A percentile compares a stretch with the other conserved stretches of the same genome.
Conservation (phyloP, 1,284 basidiomycete genomes). For the Sporisorium scitamineum region DNA sequence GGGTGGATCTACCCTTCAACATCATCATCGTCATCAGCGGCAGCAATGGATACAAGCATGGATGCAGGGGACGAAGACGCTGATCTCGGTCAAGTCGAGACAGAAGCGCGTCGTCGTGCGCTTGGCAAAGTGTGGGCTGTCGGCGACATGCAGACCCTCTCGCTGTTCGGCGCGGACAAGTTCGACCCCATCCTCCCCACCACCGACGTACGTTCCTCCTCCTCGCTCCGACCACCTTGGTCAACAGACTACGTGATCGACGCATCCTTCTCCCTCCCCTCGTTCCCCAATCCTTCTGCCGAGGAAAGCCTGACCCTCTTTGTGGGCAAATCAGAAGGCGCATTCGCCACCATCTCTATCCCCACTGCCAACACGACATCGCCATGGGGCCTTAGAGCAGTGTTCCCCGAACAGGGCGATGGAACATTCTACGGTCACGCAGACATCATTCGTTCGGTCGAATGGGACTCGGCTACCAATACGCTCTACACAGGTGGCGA, state of each 20-base stretch:
- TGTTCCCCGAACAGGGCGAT: slow-evolving; percentile 48
- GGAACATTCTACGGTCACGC: slow-evolving; percentile 47
- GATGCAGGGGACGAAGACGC: slow-evolving; percentile 25
- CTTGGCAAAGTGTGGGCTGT: slow-evolving; percentile 63
- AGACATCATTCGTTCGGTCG: slow-evolving; percentile 58
- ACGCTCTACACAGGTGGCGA: slow-evolving; percentile 58
- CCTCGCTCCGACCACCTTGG: slow-evolving; percentile 58
- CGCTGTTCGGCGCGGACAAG: slow-evolving; percentile 64
- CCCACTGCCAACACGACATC: slow-evolving; percentile 1
- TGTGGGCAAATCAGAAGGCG: slow-evolving; percentile 43
- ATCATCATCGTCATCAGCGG: slow-evolving; percentile 2
- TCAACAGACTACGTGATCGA: slow-evolving; percentile 67
- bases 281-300: slow-evolving; percentile 21
- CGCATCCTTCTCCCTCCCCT: slow-evolving; percentile 27
- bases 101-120: slow-evolving; percentile 31
- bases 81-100: slow-evolving; percentile 35
- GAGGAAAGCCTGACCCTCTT: slow-evolving; percentile 26
- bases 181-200: slow-evolving; percentile 54
- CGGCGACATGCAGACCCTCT: slow-evolving; percentile 67
- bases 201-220: slow-evolving; percentile 50
- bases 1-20: slow-evolving; percentile 55
- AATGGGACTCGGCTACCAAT: slow-evolving; percentile 39
- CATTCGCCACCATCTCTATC: slow-evolving; percentile 33
- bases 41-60: slow-evolving; percentile 32
- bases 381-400: slow-evolving; percentile 28